Evolutionary conservation across 202 grass and related monocot genomes (phyloP).

Genomic region (Digitaria exilis): DNA sequence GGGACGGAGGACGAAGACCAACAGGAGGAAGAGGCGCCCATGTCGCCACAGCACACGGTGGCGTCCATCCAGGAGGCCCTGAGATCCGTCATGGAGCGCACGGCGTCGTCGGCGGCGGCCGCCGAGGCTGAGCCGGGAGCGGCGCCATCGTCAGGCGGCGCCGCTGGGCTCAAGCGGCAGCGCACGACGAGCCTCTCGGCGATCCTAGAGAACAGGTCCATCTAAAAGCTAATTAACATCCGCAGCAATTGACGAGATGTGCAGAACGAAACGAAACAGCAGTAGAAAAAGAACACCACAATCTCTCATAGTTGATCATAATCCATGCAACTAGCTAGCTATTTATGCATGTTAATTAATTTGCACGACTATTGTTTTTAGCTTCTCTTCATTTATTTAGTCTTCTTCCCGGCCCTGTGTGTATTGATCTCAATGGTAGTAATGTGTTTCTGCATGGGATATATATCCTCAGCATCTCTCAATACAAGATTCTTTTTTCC

Average conservation of each 20-base stretch:
- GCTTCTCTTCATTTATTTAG: constrained; percentile 45
- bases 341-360: constrained; percentile 38
- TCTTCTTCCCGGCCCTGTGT: constrained; percentile 18
- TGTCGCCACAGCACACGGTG: constrained; percentile 62
- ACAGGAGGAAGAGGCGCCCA: constrained; percentile 31
- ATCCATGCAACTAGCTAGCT: constrained; percentile 36
- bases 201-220: constrained; percentile 81
- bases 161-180: constrained; percentile 84
- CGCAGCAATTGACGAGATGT: constrained; percentile 40
- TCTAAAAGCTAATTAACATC: constrained; percentile 52
- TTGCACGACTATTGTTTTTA: constrained; percentile 33
- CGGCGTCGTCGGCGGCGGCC: not conserved
- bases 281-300: constrained; percentile 49
- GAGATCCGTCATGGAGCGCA: constrained; percentile 85
- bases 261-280: constrained; percentile 42
- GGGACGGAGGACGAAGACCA: constrained; percentile 22
- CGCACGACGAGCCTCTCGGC: constrained; percentile 69
- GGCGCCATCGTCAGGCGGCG: constrained; percentile 3
- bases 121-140: constrained; percentile 66
- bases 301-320: constrained; percentile 46
- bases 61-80: constrained; percentile 87
- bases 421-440: constrained; percentile 27
- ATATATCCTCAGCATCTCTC: constrained; percentile 36
- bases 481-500: constrained; percentile 33
- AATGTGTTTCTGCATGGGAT: constrained; percentile 33